phyloP scores from a whole-genome alignment of 192 early-diverging fungal genomes.

The Backusella macrospora region DNA sequence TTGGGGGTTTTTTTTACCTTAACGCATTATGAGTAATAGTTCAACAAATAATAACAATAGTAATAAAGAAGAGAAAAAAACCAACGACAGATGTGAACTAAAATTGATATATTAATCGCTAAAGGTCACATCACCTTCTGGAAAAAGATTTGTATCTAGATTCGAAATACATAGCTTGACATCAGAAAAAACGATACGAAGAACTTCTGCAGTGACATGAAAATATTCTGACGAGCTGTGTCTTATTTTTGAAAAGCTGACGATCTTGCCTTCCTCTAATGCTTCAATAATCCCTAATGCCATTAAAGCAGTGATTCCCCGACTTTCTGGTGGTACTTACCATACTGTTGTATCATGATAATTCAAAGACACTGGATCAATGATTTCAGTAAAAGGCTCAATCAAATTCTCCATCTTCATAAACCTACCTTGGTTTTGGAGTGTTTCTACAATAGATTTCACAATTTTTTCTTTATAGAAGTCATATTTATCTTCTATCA shows the following conservation, averaged over 20 bases:
- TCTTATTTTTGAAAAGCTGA: constrained; percentile 43
- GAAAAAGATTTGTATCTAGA: constrained; percentile 52
- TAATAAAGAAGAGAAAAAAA: too few species aligned
- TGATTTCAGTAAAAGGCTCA: constrained; percentile 50
- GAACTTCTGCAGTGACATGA: constrained; percentile 70
- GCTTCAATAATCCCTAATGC: constrained; percentile 71
- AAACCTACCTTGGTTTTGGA: constrained; percentile 56
- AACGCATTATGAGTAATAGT: too few species aligned
- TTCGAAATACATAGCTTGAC: constrained; percentile 67
- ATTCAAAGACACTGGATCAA: constrained; percentile 62
- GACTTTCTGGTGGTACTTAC: constrained; percentile 78
- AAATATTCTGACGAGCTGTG: constrained; percentile 65
- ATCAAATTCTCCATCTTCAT: constrained; percentile 69
- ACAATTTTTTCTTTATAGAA: constrained; percentile 76
- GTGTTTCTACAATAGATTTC: constrained; percentile 60
- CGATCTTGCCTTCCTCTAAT: constrained; percentile 48
- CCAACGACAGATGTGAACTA: too few species aligned
- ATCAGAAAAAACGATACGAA: too few species aligned
- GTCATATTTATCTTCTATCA: constrained; percentile 60
- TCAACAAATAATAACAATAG: too few species aligned
- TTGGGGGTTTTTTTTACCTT: too few species aligned
- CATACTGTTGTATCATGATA: constrained; percentile 63
- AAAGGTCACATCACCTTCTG: too few species aligned
- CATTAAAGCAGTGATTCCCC: constrained; percentile 70
- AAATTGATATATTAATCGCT: too few species aligned